Evolutionary conservation across 495 filamentous ascomycete species (phyloP), one percentile per base, ranked within the genome.

Genomic region (Thermothielavioides terrestris): DNA sequence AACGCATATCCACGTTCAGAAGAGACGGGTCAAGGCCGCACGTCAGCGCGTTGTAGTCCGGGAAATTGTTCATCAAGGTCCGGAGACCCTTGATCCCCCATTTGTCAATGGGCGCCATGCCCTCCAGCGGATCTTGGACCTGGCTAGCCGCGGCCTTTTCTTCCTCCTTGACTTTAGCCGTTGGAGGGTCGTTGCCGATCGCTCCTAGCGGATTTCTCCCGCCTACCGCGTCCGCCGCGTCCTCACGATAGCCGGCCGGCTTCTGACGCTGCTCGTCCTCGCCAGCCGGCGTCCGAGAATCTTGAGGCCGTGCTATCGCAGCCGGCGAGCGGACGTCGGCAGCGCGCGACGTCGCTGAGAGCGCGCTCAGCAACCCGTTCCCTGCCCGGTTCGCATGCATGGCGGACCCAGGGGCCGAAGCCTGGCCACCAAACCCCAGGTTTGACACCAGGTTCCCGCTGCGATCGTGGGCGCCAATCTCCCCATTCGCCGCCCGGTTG

Each of bases 1-100:
- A 84, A 48, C 80, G 85, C 43, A 94, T 68, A 65, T 96, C 88
- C 42, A 95, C 66, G 9, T 87, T 88, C 37, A 95, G 70, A 10
- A 74, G 73, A 46, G 77, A 83, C 21, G 94, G 74, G 62, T 95
- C 88, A 57, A 91, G 79, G 12, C 89, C 89, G 40, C 81, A 75
- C 18, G 87, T 80, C 39, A 94, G 74, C 46, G 79, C 77, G 22
- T 81, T 80, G 56, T 89, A 81, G 66, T 91, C 86, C 11, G 82
- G 80, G 60, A 79, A 87, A 60, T 82, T 82, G 60, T 83, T 85
- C 69, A 92, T 86, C 71, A 88, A 80, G 27, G 80, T 78, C 22
- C 89, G 74, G 30, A 94, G 71, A 0, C 89, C 89, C 43, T 84
- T 81, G 17, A 95, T 68, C 22, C 89, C 89, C 65, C 82, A 94